Base-by-base conservation (phyloP, 1,284 basidiomycete genomes). In the Tilletia horrida region DNA sequence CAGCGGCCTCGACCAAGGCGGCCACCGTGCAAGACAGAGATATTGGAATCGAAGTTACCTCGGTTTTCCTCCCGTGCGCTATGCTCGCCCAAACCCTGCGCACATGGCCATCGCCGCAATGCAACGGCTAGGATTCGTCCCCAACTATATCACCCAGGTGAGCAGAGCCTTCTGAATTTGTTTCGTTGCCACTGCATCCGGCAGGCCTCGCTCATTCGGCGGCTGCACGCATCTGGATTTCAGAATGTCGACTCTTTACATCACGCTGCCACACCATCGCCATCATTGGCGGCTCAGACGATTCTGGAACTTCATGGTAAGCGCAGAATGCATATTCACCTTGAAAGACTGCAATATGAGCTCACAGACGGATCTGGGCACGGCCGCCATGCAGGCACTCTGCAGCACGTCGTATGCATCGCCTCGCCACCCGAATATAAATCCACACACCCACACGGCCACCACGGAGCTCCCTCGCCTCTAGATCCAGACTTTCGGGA, bases 1-100 rank as follows among this genome's bases (percentile, higher is more conserved):
- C 42, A 67, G 70, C 52, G 70, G 77, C 35, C 11, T 59, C n/a
- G 59, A 69, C 1, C 68, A 71, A 9, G 69, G 70, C 31, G 77
- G 79, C 9, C 74, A 78, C 27, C 23, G 13, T 13, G 48, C 57
- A 65, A 62, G 76, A 63, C 76, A 77, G 21, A 69, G 81, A 6
- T 82, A 82, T 71, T 82, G 77, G 72, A 73, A 78, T 3, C 74
- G 80, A 7, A 79, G 77, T 18, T 82, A 76, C 62, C 72, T 82
- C 2, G 81, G 81, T 14, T 81, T 76, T 59, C 78, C 78, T 6
- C 70, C 76, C 1, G 71, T 81, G 8, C 74, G 74, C 7, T 59
- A 68, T 3, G 81, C 81, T 2, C 66, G 72, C 65, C 79, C 81
- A 1, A 82, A 82, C 64, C 57, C 61, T 13, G 74, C 76, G 3